Evolutionary conservation across 2,329 filamentous ascomycete species (phyloP).

Genomic region (Stemphylium vesicarium): DNA sequence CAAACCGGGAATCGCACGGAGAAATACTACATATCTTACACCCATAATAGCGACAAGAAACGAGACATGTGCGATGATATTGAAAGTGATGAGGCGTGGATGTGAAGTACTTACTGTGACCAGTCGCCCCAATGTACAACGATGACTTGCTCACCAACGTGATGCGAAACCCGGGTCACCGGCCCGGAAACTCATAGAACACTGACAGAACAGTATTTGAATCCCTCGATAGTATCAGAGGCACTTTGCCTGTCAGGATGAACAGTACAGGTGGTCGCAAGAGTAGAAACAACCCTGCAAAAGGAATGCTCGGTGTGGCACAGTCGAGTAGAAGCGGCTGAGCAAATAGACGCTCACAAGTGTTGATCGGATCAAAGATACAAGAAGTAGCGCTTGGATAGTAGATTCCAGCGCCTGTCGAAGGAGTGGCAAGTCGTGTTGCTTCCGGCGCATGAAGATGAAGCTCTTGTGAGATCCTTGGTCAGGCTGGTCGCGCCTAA

Average conservation of each 20-base stretch:
- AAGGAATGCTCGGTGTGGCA: constrained; percentile 40
- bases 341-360: neutral
- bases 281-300: constrained; percentile 31
- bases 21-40: neutral
- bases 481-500: constrained; percentile 18
- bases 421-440: constrained; percentile 29
- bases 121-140: constrained; percentile 22
- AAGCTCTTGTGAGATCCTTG: constrained; percentile 28
- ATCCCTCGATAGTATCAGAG: neutral
- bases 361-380: constrained; percentile 4
- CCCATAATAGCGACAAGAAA: neutral
- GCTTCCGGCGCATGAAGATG: constrained; percentile 29
- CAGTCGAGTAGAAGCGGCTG: constrained; percentile 14
- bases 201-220: neutral
- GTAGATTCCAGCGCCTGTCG: constrained; percentile 18
- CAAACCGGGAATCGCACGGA: neutral
- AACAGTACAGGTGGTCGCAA: constrained; percentile 20
- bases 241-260: constrained; percentile 11
- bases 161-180: constrained; percentile 22
- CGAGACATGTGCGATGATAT: neutral
- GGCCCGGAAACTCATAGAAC: constrained; percentile 23
- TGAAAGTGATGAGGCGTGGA: constrained; percentile 9
- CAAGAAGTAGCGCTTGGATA: constrained; percentile 8
- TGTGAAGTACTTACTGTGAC: constrained; percentile 32
- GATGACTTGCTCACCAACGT: constrained; percentile 28